Base-by-base conservation (phyloP, 176 grass and related monocot species). In the Carex pumila region DNA sequence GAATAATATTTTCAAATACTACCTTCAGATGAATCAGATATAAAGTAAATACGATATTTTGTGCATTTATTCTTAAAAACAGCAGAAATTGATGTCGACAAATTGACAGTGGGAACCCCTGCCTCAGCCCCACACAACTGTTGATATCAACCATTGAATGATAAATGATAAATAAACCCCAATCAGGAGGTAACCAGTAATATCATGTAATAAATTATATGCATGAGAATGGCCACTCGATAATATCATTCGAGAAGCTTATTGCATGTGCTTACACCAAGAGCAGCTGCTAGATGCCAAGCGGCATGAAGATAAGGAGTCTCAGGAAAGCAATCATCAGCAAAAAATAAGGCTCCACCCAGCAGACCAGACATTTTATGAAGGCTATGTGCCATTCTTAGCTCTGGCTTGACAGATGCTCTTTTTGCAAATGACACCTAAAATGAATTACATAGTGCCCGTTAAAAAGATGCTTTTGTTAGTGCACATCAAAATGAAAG, bases 231-330 rank as follows among this genome's bases (percentile, higher is more conserved):
- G 6, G 73, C 29, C 50, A 55, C 73, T 55, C 50, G 1, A 29
- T 22, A 71, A 12, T 81, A 81, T 98, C 89, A 98, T 62, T 89
- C 71, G 32, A 99, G 96, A 91, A 99, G 89, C 87, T 89, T 99
- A 72, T 95, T 93, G 80, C 93, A 99, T 77, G 96, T 93, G 50
- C 89, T 83, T 21, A 93, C 88, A 64, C 96, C 89, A 79, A 99
- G 60, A 0, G 92, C 96, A 31, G 96, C 96, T 11, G 96, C 96
- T 21, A 99, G 93, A 79, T 99, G 96, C 93, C 96, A 99, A 75
- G 89, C 96, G 34, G 93, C 93, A 52, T 99, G 96, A 85, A 99
- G 86, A 67, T 95, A 99, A 11, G 93, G 96, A n/a, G 88, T 92
- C 18, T 79, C 86, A 0, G 89, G 89, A 76, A 95, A 99, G 85